Percentiles rank a stretch among this genome's conserved stretches.
Evolutionary conservation across 371 early-diverging fungal genomes (phyloP).

Genomic region (Apophysomyces sp.): DNA sequence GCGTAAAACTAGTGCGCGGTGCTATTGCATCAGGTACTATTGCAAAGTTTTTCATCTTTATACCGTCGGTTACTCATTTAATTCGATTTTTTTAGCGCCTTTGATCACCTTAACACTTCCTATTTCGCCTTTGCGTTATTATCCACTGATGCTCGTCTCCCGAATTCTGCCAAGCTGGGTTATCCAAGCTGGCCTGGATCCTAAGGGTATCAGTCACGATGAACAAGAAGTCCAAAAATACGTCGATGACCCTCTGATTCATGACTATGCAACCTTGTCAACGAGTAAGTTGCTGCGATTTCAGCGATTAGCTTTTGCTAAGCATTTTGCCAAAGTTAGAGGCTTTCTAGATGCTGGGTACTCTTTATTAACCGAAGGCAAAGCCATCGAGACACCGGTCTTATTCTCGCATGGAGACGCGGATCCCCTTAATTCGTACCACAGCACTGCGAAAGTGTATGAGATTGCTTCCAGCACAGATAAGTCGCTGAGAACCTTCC

Average conservation of each 20-base stretch:
- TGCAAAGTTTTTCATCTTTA: constrained; percentile 14
- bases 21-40: constrained; percentile 39
- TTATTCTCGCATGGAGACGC: constrained; percentile 46
- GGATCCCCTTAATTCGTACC: constrained; percentile 47
- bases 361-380: constrained; percentile 3
- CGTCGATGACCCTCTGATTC: constrained; percentile 55
- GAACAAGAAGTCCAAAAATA: constrained; percentile 44
- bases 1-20: constrained; percentile 37
- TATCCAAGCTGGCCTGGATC: constrained; percentile 37
- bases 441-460: constrained; percentile 38
- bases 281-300: constrained; percentile 28
- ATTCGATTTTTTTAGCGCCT: constrained; percentile 17
- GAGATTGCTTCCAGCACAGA: constrained; percentile 40
- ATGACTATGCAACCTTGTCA: constrained; percentile 40
- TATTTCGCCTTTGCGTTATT: constrained; percentile 33
- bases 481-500: constrained; percentile 47
- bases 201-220: constrained; percentile 49
- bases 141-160: constrained; percentile 29
- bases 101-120: constrained; percentile 34
- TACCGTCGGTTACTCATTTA: not conserved
- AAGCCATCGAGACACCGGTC: constrained; percentile 34
- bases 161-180: constrained; percentile 48
- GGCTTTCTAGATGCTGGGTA: constrained; percentile 36
- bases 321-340: no score
- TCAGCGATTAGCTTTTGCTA: no score